Evolutionary conservation across 345 rosid genomes (phyloP).

Genomic region (Camelina laxa): DNA sequence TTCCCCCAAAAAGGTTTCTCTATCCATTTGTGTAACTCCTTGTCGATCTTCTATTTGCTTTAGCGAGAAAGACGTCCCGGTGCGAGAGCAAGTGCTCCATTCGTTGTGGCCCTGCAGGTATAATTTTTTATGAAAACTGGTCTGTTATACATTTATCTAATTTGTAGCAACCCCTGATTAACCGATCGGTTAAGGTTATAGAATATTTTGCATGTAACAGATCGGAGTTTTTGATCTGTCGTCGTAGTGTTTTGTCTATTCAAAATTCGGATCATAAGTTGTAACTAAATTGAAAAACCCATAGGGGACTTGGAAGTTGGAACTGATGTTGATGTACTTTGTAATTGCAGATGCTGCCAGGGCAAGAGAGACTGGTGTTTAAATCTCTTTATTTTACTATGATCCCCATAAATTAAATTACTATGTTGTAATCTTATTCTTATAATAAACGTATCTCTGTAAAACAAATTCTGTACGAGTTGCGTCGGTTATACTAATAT

Average conservation of each 20-base stretch:
- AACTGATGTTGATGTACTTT: not conserved
- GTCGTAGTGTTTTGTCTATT: too few species aligned
- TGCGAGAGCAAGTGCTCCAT: conserved; percentile 64
- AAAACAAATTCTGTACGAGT: not conserved
- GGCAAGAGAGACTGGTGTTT: conserved; percentile 30
- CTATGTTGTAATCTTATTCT: conserved; percentile 24
- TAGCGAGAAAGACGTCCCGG: conserved; percentile 56
- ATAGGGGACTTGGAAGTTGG: conserved; percentile 3
- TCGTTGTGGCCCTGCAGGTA: conserved; percentile 56
- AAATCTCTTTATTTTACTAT: not conserved
- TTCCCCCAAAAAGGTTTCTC: not conserved
- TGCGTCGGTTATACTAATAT: too few species aligned
- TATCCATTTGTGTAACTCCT: not conserved
- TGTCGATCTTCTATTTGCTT: not conserved
- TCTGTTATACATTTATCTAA: too few species aligned
- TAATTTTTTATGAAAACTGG: not conserved
- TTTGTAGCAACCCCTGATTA: not conserved
- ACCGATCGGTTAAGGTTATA: conserved; percentile 7
- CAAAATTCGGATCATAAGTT: too few species aligned
- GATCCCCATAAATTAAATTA: not conserved
- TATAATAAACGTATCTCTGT: not conserved
- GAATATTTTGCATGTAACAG: not conserved
- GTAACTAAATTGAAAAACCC: not conserved
- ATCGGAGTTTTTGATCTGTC: not conserved
- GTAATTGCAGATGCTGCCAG: conserved; percentile 31